A percentile compares a stretch with the other conserved stretches of the same genome.
Evolutionary conservation across 805 yeast species (phyloP).

Genomic region (Lipomyces chichibuensis): DNA sequence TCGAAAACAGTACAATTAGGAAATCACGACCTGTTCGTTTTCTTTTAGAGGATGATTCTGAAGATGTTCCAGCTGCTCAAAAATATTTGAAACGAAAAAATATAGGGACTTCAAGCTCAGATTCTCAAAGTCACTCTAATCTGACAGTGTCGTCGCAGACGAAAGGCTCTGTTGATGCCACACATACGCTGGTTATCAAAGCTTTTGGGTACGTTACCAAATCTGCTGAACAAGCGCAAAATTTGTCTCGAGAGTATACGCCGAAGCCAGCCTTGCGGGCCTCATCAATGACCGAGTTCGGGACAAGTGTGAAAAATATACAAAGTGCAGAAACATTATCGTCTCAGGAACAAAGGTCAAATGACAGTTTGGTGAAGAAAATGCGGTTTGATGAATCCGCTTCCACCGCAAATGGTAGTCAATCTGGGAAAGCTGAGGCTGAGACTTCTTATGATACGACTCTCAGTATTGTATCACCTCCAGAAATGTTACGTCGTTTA

Average conservation of each 20-base stretch:
- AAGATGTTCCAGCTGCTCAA: slow-evolving; percentile 92
- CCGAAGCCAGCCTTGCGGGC: background rate
- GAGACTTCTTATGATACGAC: background rate
- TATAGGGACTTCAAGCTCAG: slow-evolving; percentile 15
- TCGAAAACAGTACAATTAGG: slow-evolving; percentile 37
- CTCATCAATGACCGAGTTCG: slow-evolving; percentile 8
- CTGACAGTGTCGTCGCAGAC: background rate
- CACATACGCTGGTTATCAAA: slow-evolving; percentile 2
- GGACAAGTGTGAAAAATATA: slow-evolving; percentile 1
- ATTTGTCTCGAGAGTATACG: background rate
- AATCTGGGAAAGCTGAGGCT: background rate
- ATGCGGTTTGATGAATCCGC: background rate
- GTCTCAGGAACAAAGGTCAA: background rate
- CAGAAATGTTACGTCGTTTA: background rate
- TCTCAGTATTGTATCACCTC: background rate
- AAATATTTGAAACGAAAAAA: slow-evolving; percentile 61
- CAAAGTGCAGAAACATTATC: background rate
- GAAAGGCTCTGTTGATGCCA: background rate
- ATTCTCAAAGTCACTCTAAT: slow-evolving; percentile 4
- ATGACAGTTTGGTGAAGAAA: background rate
- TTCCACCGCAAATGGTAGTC: background rate
- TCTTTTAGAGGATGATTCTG: slow-evolving; percentile 74
- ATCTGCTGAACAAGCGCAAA: background rate
- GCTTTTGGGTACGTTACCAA: slow-evolving; percentile 14
- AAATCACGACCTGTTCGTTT: slow-evolving; percentile 37